phyloP scores from a whole-genome alignment of 768 basidiomycete species.

The Lactifluus rugatus region DNA sequence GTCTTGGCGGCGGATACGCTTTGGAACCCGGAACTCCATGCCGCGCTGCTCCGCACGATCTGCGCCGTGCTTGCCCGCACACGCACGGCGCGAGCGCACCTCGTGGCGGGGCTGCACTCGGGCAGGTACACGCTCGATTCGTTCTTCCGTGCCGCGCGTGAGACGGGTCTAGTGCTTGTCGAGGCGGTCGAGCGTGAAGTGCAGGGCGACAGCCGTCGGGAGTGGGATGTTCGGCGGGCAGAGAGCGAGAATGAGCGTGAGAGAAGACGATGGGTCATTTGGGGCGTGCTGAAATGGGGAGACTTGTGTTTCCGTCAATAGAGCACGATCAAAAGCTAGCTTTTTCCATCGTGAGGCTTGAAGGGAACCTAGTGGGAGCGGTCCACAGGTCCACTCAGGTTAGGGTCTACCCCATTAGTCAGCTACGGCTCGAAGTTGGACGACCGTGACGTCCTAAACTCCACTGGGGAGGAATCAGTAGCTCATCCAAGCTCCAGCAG shows the following conservation, averaged over 20 bases:
- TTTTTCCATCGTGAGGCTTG: constrained; percentile 28
- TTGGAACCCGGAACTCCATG: constrained; percentile 61
- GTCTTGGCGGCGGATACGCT: constrained; percentile 68
- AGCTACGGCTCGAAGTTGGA: too few species aligned
- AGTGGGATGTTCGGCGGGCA: constrained; percentile 43
- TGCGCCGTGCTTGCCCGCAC: constrained; percentile 36
- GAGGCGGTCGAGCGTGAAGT: constrained; percentile 41
- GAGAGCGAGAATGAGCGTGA: constrained; percentile 58
- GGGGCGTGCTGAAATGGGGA: constrained; percentile 33
- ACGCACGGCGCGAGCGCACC: constrained; percentile 40
- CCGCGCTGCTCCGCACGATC: constrained; percentile 44
- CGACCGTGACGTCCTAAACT: constrained; percentile 41
- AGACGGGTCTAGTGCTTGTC: constrained; percentile 38
- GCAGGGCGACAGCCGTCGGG: constrained; percentile 29
- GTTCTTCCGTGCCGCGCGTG: constrained; percentile 37
- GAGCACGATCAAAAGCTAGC: too few species aligned
- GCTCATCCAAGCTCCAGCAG: constrained; percentile 14
- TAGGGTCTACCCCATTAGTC: too few species aligned
- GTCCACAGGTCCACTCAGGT: too few species aligned
- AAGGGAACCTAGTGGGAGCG: constrained; percentile 78
- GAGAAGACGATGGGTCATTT: constrained; percentile 62
- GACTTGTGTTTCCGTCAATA: not conserved
- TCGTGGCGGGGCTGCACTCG: constrained; percentile 71
- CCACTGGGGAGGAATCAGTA: too few species aligned
- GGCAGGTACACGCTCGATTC: constrained; percentile 62